Base-by-base conservation (phyloP, 1,284 basidiomycete genomes). In the Mycosarcoma mackinlayi region DNA sequence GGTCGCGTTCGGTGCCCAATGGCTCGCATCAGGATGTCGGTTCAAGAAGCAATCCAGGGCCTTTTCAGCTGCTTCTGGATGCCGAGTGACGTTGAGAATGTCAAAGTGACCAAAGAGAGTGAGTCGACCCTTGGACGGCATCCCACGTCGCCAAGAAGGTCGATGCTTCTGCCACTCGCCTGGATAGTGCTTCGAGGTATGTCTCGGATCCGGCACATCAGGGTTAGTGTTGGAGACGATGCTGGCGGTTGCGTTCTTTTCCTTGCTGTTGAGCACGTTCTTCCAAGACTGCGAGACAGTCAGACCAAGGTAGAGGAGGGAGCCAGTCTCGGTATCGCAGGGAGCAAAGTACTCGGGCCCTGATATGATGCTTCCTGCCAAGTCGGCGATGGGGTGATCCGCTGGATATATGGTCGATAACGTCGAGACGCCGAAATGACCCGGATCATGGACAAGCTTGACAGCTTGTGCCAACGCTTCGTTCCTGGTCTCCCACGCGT, bases 291-390 rank as follows among this genome's bases (percentile, higher is more conserved):
- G 76, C 18, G 80, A 82, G 33, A 81, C 75, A 7, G 79, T 76
- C 28, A 81, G 40, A 9, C 77, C 80, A 11, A 82, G 67, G 40
- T 79, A 70, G 40, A 79, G 56, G n/a, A 82, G 59, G 33, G 81
- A 76, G 13, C 78, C 78, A 3, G 67, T 41, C 2, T 42, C 37
- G 8, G 52, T n/a, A 37, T 68, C 72, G 56, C 79, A 81, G 0
- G 79, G 76, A 3, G 77, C 75, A 56, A 71, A 82, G 66, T 82
- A 82, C 31, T 82, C 80, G 1, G 77, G 68, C 6, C 78, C 75
- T 24, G 63, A 49, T 14, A 60, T 67, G 40, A 64, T 28, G 28
- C 37, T 45, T 9, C 73, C 76, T 1, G 73, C 51, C 24, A 78
- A 50, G 10, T 63, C 53, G 11, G 55, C 25, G 28, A 61, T 42